phyloP scores from a whole-genome alignment of 495 filamentous ascomycete genomes.

The Recurvomyces mirabilis region DNA sequence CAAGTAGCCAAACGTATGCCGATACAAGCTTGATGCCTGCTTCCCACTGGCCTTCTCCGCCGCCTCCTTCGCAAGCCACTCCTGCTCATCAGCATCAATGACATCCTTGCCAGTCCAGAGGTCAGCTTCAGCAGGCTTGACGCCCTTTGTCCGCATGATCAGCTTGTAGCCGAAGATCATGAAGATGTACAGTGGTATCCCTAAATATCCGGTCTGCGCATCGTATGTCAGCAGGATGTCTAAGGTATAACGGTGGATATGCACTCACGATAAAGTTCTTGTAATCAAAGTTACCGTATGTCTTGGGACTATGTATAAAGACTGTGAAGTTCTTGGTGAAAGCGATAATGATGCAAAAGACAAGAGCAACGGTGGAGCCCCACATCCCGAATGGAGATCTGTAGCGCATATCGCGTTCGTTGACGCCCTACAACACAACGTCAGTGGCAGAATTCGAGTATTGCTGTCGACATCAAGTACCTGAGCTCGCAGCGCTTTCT shows the following conservation, averaged over 20 bases:
- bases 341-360: conserved; percentile 21
- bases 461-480: background rate
- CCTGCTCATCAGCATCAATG: conserved; percentile 40
- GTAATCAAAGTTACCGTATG: conserved; percentile 21
- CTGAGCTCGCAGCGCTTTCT: conserved; percentile 46
- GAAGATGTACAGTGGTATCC: background rate
- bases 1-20: conserved; percentile 53
- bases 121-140: conserved; percentile 3
- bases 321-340: conserved; percentile 31
- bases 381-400: conserved; percentile 20
- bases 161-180: conserved; percentile 50
- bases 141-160: conserved; percentile 33
- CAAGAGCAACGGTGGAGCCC: conserved; percentile 7
- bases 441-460: conserved; percentile 35
- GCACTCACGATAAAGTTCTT: conserved; percentile 49
- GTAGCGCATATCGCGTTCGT: conserved; percentile 31
- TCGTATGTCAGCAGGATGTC: no score
- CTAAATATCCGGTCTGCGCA: background rate
- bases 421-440: conserved; percentile 34
- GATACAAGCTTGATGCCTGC: conserved; percentile 45
- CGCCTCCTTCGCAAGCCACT: conserved; percentile 48
- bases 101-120: conserved; percentile 10
- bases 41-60: conserved; percentile 32
- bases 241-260: conserved; percentile 54
- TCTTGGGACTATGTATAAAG: conserved; percentile 35